A percentile compares a stretch with the other conserved stretches of the same genome.
Evolutionary conservation across 2,329 filamentous ascomycete species (phyloP).

Genomic region (Trichoderma atrobrunneum): DNA sequence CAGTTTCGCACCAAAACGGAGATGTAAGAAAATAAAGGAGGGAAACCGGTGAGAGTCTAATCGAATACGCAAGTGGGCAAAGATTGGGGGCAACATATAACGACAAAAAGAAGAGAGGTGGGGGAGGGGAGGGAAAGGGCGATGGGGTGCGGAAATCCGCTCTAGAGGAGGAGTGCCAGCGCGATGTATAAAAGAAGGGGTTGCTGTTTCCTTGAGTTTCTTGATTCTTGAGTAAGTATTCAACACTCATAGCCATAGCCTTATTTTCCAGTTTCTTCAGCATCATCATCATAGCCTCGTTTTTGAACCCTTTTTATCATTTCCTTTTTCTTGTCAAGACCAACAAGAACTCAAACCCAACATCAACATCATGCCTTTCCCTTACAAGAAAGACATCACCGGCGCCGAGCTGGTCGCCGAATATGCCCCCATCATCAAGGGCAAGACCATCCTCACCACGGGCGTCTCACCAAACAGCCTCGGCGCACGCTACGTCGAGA

Average conservation of each 20-base stretch:
- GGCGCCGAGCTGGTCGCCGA: slow-evolving; percentile 28
- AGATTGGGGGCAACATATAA: background rate
- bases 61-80: background rate
- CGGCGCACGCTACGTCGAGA: slow-evolving; percentile 36
- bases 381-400: background rate
- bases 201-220: background rate
- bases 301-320: background rate
- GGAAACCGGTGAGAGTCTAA: background rate
- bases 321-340: background rate
- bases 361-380: slow-evolving; percentile 15
- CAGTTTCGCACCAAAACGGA: background rate
- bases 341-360: background rate
- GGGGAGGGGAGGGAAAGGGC: background rate
- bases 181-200: background rate
- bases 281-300: background rate
- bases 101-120: background rate
- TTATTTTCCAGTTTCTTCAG: background rate
- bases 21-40: background rate
- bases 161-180: background rate
- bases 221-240: background rate
- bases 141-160: background rate
- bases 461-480: slow-evolving; percentile 42
- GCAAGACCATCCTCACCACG: slow-evolving; percentile 41
- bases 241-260: background rate
- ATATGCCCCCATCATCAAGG: slow-evolving; percentile 33